Conservation (phyloP, 257 asterid genomes). For the Primulina huaijiensis region DNA sequence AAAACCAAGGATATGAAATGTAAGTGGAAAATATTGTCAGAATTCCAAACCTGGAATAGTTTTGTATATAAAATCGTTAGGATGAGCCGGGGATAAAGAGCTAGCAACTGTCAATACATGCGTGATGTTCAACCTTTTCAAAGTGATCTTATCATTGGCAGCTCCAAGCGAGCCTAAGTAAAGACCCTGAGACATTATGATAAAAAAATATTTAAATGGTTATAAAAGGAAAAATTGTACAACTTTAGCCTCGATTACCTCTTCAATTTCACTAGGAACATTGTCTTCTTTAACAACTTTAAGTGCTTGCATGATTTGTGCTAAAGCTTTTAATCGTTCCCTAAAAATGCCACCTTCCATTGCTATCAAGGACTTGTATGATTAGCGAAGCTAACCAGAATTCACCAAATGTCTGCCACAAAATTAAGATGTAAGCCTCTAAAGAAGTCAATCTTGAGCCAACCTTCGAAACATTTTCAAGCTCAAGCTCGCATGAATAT, state of each 20-base stretch:
- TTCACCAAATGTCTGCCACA: background rate
- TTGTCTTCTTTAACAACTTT: constrained; percentile 45
- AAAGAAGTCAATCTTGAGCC: background rate
- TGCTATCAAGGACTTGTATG: background rate
- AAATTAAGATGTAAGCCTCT: background rate
- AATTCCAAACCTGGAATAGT: constrained; percentile 42
- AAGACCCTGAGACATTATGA: constrained; percentile 59
- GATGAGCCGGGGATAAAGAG: constrained; percentile 44
- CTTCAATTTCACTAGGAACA: constrained; percentile 72
- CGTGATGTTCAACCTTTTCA: constrained; percentile 63
- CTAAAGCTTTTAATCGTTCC: constrained; percentile 44
- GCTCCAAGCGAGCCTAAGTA: constrained; percentile 89
- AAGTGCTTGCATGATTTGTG: constrained; percentile 40
- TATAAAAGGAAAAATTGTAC: background rate
- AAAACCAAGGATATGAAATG: background rate
- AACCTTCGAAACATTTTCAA: background rate
- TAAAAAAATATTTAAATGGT: constrained; percentile 1
- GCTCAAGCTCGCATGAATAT: background rate
- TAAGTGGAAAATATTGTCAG: constrained; percentile 5
- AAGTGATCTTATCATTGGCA: constrained; percentile 52
- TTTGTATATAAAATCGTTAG: constrained; percentile 72
- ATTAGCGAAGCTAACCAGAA: background rate
- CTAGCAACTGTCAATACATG: constrained; percentile 69
- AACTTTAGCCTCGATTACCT: constrained; percentile 42
- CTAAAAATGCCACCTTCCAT: constrained; percentile 44